Percentiles rank a stretch among this genome's conserved stretches.
These are phyloP conservation scores for Pilobolus umbonatus DNA, from an alignment of 192 early-diverging fungal genomes.

Conservation along the genomic window DNA sequence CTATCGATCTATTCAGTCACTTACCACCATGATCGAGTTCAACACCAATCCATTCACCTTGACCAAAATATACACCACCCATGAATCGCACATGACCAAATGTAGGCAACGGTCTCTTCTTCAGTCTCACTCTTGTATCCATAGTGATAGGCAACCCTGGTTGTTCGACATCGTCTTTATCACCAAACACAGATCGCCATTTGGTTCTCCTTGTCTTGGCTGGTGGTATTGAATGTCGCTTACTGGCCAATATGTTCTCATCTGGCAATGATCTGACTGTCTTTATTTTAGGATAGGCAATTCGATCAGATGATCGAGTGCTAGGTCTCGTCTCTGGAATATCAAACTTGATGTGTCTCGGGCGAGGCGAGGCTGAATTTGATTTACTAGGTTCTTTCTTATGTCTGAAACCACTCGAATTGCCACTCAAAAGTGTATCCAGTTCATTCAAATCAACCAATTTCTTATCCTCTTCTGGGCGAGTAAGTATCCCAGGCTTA, in stretches of 20 bases:
- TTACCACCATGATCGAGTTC: slow-evolving; percentile 35
- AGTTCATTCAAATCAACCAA: slow-evolving; percentile 17
- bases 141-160: slow-evolving; percentile 10
- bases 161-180: slow-evolving; percentile 18
- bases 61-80: slow-evolving; percentile 15
- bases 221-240: neutral
- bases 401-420: slow-evolving; percentile 17
- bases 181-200: slow-evolving; percentile 18
- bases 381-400: slow-evolving; percentile 20
- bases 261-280: slow-evolving; percentile 10
- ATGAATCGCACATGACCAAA: slow-evolving; percentile 27
- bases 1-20: too few species aligned
- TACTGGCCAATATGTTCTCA: neutral
- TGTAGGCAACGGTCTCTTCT: slow-evolving; percentile 24
- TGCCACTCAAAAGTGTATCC: slow-evolving; percentile 10
- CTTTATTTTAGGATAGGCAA: slow-evolving; percentile 16
- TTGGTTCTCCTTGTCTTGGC: slow-evolving; percentile 2
- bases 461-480: slow-evolving; percentile 2
- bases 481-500: neutral
- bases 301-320: slow-evolving; percentile 13
- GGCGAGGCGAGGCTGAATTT: slow-evolving; percentile 18
- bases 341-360: slow-evolving; percentile 28
- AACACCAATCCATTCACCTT: slow-evolving; percentile 25
- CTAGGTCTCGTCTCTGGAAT: slow-evolving; percentile 26
- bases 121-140: slow-evolving; percentile 13